phyloP scores from a whole-genome alignment of 1,284 basidiomycete species.

The Ceratobasidium sp. region DNA sequence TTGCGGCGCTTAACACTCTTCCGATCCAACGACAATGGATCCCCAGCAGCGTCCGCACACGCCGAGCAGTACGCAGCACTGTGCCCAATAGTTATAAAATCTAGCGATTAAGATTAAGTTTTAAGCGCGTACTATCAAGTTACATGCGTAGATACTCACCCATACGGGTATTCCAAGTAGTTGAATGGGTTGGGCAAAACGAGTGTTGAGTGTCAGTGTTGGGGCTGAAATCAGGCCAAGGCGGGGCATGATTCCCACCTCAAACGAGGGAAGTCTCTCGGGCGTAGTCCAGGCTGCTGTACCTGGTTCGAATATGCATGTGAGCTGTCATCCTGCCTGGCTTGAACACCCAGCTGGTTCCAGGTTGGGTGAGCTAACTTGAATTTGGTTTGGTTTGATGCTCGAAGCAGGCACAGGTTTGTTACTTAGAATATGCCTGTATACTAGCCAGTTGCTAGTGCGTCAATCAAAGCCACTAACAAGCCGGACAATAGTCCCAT shows the following conservation, averaged over 20 bases:
- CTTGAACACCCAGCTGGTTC: background rate
- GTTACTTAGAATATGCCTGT: background rate
- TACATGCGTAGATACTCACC: background rate
- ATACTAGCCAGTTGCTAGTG: background rate
- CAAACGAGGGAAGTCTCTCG: background rate
- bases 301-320: background rate
- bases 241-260: background rate
- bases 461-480: background rate
- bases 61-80: background rate
- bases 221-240: background rate
- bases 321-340: background rate
- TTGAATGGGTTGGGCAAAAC: background rate
- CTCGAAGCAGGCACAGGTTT: background rate
- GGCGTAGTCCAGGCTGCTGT: background rate
- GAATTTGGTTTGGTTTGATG: background rate
- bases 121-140: background rate
- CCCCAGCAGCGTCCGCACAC: background rate
- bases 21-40: background rate
- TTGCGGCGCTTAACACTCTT: background rate
- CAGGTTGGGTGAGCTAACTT: background rate
- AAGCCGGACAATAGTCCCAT: background rate
- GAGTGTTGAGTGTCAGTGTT: background rate
- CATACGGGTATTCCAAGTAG: too few species aligned
- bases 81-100: background rate
- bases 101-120: background rate